phyloP scores from a whole-genome alignment of 345 rosid species.

The Eucalyptus shirleyi region DNA sequence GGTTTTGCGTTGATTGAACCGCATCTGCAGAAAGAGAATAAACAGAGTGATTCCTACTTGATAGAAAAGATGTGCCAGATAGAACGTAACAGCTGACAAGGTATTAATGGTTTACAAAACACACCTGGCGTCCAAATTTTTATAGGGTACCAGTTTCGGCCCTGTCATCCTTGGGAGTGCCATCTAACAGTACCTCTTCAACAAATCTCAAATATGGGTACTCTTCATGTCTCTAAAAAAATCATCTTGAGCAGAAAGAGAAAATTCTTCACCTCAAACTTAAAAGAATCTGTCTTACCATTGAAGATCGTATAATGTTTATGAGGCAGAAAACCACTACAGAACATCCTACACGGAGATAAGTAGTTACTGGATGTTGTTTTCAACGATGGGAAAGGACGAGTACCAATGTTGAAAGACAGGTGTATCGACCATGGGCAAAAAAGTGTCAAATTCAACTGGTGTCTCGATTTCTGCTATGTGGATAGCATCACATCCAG shows the following conservation, averaged over 20 bases:
- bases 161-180: conserved; percentile 56
- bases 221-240: conserved; percentile 58
- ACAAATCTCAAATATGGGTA: conserved; percentile 48
- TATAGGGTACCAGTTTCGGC: conserved; percentile 69
- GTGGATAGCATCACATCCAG: conserved; percentile 79
- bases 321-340: conserved; percentile 11
- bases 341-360: conserved; percentile 55
- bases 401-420: conserved; percentile 63
- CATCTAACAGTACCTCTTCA: conserved; percentile 43
- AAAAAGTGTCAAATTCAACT: conserved; percentile 77
- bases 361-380: conserved; percentile 30
- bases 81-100: not conserved
- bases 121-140: conserved; percentile 78
- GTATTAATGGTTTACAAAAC: not conserved
- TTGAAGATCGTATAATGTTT: conserved; percentile 9
- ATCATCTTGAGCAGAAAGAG: conserved; percentile 59
- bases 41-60: not conserved
- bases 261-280: conserved; percentile 44
- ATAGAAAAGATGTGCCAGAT: not conserved
- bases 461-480: conserved; percentile 59
- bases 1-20: conserved; percentile 58
- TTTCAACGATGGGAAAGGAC: conserved; percentile 54
- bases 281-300: conserved; percentile 6
- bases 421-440: conserved; percentile 47
- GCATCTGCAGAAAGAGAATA: conserved; percentile 30